Base-by-base conservation (phyloP, 129 eudicot species). In the Chrysanthemum seticuspe region DNA sequence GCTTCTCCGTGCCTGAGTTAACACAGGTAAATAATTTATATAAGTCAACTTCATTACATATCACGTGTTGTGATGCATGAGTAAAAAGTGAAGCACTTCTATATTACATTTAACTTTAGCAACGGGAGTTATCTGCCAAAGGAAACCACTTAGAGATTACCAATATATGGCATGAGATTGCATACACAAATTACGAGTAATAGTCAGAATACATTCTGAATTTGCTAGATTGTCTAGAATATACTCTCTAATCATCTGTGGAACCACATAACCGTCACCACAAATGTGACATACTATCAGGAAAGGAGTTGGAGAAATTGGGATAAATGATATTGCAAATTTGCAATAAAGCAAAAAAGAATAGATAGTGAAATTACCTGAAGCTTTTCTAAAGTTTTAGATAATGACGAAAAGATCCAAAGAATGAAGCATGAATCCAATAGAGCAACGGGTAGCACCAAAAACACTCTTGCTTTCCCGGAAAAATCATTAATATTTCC, bases 371-470 rank as follows among this genome's bases (percentile, higher is more conserved):
- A 80, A 23, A 25, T 48, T 72, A 91, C 97, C 97, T 91, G 97
- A 84, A 91, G 97, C 74, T 91, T 91, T 87, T 91, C 97, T 84
- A 91, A 71, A 19, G 96, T 91, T 76, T 83, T 88, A 49, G 97
- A 86, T 40, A 91, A 78, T 21, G 97, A 91, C 0, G 97, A 88
- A 75, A 91, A 91, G 31, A 91, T 91, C 97, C 97, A 91, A 75
- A 91, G 84, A 69, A 91, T 88, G 74, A 86, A 91, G 75, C 86
- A 77, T 3, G 97, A 84, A 79, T 91, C 97, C 81, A 91, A 72
- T 62, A 91, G 49, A 19, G 91, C 96, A 76, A 91, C 97, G 1
- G 92, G 96, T 13, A 91, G 76, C 64, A 91, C 97, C 72, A 88
- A 62, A 83, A 88, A 89, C 14, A 91, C 78, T 74, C 89, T 82